Evolutionary conservation across 108 stramenopile species (phyloP).

Genomic region (Nitzschia putrida): DNA sequence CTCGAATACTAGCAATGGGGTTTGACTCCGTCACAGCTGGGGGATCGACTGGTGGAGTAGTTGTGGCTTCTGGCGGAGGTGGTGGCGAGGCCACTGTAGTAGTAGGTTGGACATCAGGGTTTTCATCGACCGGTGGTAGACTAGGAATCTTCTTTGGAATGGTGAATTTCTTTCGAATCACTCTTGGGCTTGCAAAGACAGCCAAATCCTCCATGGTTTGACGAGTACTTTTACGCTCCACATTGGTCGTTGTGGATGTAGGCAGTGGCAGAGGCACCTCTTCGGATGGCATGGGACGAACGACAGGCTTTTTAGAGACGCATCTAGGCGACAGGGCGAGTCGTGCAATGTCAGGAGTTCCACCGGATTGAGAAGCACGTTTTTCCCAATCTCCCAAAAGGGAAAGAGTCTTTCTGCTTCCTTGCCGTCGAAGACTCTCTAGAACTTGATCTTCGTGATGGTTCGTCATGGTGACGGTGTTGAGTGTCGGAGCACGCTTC

Average conservation of each 20-base stretch:
- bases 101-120: not conserved
- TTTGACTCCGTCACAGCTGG: not conserved
- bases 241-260: not conserved
- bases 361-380: not conserved
- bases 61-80: not conserved
- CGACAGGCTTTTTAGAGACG: not conserved
- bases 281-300: not conserved
- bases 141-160: not conserved
- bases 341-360: constrained; percentile 12
- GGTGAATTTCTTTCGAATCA: constrained; percentile 12
- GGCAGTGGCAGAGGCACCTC: not conserved
- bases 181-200: constrained; percentile 23
- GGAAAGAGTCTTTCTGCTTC: no score
- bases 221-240: constrained; percentile 5
- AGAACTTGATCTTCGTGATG: no score
- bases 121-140: no score
- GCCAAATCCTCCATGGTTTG: constrained; percentile 25
- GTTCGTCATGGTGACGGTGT: no score
- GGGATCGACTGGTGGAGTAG: not conserved
- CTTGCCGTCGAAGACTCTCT: no score
- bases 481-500: no score
- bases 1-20: constrained; percentile 14
- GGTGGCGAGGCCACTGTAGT: not conserved
- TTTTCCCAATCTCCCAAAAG: constrained; percentile 13
- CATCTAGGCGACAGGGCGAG: constrained; percentile 1